Evolutionary conservation across 345 rosid species (phyloP).

Genomic region (Brassica carinata): DNA sequence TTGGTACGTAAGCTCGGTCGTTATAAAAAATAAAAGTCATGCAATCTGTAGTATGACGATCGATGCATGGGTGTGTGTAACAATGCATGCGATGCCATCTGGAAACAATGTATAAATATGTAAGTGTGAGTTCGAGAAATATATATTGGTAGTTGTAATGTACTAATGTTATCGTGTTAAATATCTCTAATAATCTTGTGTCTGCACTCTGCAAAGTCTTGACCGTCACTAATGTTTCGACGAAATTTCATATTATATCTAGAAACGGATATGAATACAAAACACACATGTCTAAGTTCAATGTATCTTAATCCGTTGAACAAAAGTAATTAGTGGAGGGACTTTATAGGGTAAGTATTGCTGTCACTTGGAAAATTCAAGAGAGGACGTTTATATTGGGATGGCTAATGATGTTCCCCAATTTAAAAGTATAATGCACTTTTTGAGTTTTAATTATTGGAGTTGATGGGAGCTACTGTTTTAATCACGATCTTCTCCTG

Average conservation of each 20-base stretch:
- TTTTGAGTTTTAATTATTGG: conserved; percentile 33
- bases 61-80: conserved; percentile 27
- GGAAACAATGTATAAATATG: conserved; percentile 15
- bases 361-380: conserved; percentile 30
- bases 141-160: conserved; percentile 5
- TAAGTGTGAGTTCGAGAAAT: conserved; percentile 9
- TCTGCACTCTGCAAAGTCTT: background rate
- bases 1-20: conserved; percentile 27
- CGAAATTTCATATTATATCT: background rate
- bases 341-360: conserved; percentile 11
- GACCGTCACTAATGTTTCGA: background rate
- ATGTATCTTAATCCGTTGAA: conserved; percentile 19
- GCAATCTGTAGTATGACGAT: conserved; percentile 19
- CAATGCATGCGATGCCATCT: background rate
- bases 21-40: conserved; percentile 33
- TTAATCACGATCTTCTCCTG: conserved; percentile 13
- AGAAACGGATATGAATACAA: background rate
- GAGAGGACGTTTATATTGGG: conserved; percentile 15
- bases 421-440: conserved; percentile 33
- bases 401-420: conserved; percentile 37
- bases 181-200: background rate
- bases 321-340: conserved; percentile 21
- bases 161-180: background rate
- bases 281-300: conserved; percentile 37
- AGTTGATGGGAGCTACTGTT: conserved; percentile 39